Evolutionary conservation across 352 stramenopile genomes (phyloP), one percentile per base, ranked within the genome.

Genomic region (Halophytophthora batemanensis): DNA sequence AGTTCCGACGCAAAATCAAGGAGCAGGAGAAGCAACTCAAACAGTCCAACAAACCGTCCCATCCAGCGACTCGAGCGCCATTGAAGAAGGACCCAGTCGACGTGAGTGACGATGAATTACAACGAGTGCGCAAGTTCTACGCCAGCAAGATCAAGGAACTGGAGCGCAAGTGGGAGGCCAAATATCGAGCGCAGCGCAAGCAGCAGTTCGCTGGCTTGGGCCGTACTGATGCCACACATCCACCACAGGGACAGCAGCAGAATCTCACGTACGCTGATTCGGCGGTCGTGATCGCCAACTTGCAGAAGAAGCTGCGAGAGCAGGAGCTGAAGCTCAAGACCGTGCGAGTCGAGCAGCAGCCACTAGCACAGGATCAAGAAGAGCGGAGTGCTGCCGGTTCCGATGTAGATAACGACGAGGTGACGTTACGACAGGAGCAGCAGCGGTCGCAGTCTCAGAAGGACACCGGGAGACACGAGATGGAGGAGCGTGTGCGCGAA

Each of bases 141-240:
- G 67, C 64, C 0, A 69, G 81, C 38, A 92, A 92, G 52, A 77
- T 90, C 21, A 86, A 88, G 55, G 79, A 87, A 39, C 15, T 90
- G 11, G 75, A 92, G 60, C 67, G 66, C 31, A 90, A 86, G 47
- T 90, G 77, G 82, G 75, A 86, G 34, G 58, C 68, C 40, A 90
- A 87, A 45, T 84, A 83, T 50, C 68, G 71, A 3, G 54, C 73
- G 10, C 36, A 84, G n/a, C 72, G 70, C 23, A 85, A 81, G 45
- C 74, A 84, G 36, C 59, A 70, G 19, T 73, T 56, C 37, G 52
- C 55, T 37, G 59, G 58, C 18, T 23, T 66, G 14, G 21, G 48
- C 14, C 40, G 19, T 13, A n/a, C 10, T 7, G 40, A 45, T 48
- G 57, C 33, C 28, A 63, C 45, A 19, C 47, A 66, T n/a, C n/a